Evolutionary conservation across 169 alveolate genomes (phyloP), one percentile per base, ranked within the genome.

Genomic region (Plasmodium vinckei): DNA sequence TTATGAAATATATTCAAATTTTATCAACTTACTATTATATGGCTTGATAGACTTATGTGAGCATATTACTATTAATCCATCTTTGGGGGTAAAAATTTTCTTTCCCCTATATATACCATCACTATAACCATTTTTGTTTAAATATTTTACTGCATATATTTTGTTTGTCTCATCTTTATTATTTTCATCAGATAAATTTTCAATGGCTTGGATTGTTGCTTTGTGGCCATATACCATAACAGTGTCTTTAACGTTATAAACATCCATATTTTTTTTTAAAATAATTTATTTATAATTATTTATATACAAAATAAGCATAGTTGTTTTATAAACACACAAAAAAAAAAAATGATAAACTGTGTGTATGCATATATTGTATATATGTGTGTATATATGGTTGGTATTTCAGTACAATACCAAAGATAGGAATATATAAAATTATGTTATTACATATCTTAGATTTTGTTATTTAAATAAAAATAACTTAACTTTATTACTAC

Each of bases 221-320:
- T 79, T 79, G 60, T 67, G 77, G 49, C 89, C 89, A 67, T 79
- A 79, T 25, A 79, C 53, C 89, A 79, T 79, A 33, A 79, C 89
- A 47, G 51, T 68, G 46, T 79, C 89, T 9, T 79, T 57, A 23
- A 65, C 63, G n/a, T 17, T 71, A 56, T 71, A 71, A 27, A 1
- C 21, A 54, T 27, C 65, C 89, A 67, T 79, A 59, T 54, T 79
- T 27, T 49, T 27, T 67, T 44, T 63, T 4, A 21, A 17, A 17
- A 72, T 25, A 21, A 42, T 4, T 33, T 33, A 33, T 33, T 33
- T 33, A 33, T 27, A 27, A 27, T 27, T 27, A 3, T 27, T 27
- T 27, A 27, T 27, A n/a, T 9, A 17, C 25, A 46, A 56, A 27
- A 57, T 10, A 60, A 53, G 13, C 2, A 27, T 9, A 42, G n/a